Conservation (phyloP, 148 eudicot genomes). For the Camellia sinensis region DNA sequence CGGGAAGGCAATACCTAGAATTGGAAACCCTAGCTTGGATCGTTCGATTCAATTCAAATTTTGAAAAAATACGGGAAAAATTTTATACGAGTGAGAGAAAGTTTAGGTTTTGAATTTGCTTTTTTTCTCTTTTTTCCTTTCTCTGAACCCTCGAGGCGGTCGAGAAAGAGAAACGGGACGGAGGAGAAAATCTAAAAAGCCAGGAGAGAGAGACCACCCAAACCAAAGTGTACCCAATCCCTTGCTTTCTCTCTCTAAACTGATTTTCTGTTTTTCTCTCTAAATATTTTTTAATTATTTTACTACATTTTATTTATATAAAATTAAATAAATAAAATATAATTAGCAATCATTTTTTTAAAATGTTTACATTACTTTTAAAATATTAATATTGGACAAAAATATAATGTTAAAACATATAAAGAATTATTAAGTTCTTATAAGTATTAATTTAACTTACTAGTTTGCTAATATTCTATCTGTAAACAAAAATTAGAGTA, state of each 20-base stretch:
- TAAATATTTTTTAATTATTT: too few relatives aligned
- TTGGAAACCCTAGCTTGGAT: conserved; percentile 19
- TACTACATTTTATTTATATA: too few relatives aligned
- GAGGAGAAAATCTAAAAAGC: conserved; percentile 6
- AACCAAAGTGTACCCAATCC: conserved; percentile 12
- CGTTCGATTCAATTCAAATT: not conserved
- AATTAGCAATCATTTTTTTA: too few relatives aligned
- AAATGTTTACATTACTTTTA: too few relatives aligned
- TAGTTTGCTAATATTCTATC: too few relatives aligned
- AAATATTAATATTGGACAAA: too few relatives aligned
- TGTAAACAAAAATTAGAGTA: too few relatives aligned
- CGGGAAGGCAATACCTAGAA: not conserved
- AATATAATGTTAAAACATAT: too few relatives aligned
- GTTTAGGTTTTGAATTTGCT: not conserved
- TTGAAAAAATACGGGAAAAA: not conserved
- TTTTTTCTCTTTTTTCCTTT: not conserved
- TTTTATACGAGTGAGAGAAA: not conserved
- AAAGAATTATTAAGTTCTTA: too few relatives aligned
- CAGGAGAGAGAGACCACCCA: conserved; percentile 5
- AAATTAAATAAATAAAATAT: too few relatives aligned
- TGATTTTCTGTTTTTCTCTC: not conserved
- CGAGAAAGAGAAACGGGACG: not conserved
- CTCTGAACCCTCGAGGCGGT: not conserved
- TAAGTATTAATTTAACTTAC: too few relatives aligned
- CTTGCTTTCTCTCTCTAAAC: conserved; percentile 2